phyloP scores from a whole-genome alignment of 306 rosid species.

The Acacia confusa region DNA sequence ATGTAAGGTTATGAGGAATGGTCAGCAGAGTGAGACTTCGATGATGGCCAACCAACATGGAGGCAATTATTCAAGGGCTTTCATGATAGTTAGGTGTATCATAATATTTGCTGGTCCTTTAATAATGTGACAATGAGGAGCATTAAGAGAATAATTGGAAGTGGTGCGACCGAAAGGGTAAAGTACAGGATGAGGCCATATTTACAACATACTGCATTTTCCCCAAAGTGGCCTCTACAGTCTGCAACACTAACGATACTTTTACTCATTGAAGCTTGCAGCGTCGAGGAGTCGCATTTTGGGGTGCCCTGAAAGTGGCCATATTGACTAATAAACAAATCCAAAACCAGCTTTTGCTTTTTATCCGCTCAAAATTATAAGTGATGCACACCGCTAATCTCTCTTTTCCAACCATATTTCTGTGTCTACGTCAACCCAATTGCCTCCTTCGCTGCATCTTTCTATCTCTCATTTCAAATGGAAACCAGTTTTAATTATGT shows the following conservation, averaged over 20 bases:
- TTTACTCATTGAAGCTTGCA: constrained; percentile 21
- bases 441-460: not conserved
- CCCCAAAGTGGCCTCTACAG: constrained; percentile 25
- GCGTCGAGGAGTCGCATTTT: constrained; percentile 59
- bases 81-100: not conserved
- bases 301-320: constrained; percentile 32
- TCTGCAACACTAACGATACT: not conserved
- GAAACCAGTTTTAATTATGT: not conserved
- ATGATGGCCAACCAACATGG: not conserved
- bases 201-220: not conserved
- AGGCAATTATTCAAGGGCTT: not conserved
- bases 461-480: not conserved
- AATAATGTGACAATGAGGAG: not conserved
- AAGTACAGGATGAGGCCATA: not conserved
- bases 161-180: not conserved
- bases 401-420: constrained; percentile 27
- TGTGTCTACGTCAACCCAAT: not conserved
- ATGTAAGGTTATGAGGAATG: constrained; percentile 27
- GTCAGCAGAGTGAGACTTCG: constrained; percentile 36
- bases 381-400: constrained; percentile 23
- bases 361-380: not conserved
- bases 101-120: not conserved
- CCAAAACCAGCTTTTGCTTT: constrained; percentile 27
- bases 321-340: constrained; percentile 27
- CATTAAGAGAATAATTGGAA: not conserved